Percentiles rank a stretch among this genome's conserved stretches.
Conservation (phyloP, 257 asterid genomes). For the Solanum lycopersicoides region DNA sequence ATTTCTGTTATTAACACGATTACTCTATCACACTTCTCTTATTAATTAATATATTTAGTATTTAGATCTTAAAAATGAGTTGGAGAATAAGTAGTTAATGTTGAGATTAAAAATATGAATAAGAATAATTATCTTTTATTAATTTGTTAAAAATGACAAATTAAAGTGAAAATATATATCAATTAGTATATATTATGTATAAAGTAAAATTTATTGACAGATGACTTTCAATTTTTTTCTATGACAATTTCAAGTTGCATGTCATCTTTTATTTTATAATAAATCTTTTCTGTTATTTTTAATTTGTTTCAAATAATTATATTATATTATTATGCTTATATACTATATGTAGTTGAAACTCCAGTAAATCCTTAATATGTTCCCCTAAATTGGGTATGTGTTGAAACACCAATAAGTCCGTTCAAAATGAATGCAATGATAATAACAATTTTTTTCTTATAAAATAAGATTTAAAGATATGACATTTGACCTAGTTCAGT, state of each 20-base stretch:
- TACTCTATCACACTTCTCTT: background rate
- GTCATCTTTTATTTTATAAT: background rate
- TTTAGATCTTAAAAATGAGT: too few species aligned
- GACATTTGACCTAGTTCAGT: too few species aligned
- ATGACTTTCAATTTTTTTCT: background rate
- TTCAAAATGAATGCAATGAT: too few species aligned
- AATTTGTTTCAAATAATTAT: background rate
- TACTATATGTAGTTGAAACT: background rate
- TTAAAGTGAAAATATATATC: background rate
- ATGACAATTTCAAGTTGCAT: background rate
- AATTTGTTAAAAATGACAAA: too few species aligned
- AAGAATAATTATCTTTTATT: background rate
- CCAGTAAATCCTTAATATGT: background rate
- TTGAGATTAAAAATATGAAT: too few species aligned
- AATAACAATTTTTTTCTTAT: background rate
- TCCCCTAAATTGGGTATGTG: background rate
- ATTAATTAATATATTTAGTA: too few species aligned
- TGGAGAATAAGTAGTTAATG: background rate
- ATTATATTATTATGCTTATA: too few species aligned
- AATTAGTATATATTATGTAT: background rate
- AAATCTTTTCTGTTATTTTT: too few species aligned
- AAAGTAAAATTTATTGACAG: background rate
- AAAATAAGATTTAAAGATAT: background rate
- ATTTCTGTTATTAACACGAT: background rate
- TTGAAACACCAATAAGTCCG: background rate